A percentile compares a stretch with the other conserved stretches of the same genome.
Evolutionary conservation across 768 basidiomycete species (phyloP).

Genomic region (Phaeotremella skinneri): DNA sequence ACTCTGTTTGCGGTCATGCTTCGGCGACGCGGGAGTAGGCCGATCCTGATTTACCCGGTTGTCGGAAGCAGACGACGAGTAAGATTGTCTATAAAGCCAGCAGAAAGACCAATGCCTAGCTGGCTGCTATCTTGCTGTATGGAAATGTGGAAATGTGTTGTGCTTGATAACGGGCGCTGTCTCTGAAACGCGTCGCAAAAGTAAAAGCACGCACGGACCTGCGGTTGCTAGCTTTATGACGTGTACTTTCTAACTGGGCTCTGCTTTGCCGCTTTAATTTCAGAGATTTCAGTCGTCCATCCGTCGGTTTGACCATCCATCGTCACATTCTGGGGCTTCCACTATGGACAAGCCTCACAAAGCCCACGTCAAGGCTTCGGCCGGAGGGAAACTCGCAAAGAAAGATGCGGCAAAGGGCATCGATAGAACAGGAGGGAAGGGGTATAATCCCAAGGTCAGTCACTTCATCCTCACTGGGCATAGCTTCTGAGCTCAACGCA

Average conservation of each 20-base stretch:
- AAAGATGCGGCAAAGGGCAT: constrained; percentile 63
- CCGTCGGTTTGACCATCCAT: neutral
- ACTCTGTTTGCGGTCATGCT: too few species aligned
- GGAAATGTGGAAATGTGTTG: too few species aligned
- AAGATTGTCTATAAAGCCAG: too few species aligned
- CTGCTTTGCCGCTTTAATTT: constrained; percentile 1
- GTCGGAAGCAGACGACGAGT: too few species aligned
- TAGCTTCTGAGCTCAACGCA: constrained; percentile 6
- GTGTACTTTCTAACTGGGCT: neutral
- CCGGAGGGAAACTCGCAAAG: constrained; percentile 72
- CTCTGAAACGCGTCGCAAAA: neutral
- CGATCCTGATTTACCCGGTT: too few species aligned
- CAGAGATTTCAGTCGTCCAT: neutral
- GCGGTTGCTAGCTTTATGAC: neutral
- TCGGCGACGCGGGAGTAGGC: too few species aligned
- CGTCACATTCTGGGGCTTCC: neutral
- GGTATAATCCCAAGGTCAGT: constrained; percentile 85
- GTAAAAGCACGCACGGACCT: neutral
- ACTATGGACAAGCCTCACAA: constrained; percentile 68
- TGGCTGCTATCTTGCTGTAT: too few species aligned
- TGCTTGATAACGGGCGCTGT: too few species aligned
- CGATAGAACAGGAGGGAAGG: constrained; percentile 67
- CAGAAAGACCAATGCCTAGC: too few species aligned
- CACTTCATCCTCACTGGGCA: constrained; percentile 5
- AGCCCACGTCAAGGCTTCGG: constrained; percentile 70